These are phyloP conservation scores for Cyberlindnera xylosilytica DNA, from an alignment of 805 yeast species.

Conservation along the genomic window DNA sequence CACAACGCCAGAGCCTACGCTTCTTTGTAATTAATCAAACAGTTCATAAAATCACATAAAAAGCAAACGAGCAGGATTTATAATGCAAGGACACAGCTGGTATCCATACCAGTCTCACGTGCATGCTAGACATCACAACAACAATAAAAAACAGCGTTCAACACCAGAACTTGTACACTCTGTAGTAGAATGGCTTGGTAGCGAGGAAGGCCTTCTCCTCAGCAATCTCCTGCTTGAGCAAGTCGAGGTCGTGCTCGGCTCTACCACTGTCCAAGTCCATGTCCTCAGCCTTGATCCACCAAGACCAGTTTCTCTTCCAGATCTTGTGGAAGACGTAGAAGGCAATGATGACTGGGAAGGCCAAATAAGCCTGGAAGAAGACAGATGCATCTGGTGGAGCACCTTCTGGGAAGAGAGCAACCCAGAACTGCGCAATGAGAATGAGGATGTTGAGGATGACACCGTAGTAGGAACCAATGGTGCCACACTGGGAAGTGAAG, in stretches of 20 bases:
- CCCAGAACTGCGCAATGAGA: slow-evolving; percentile 77
- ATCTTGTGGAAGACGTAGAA: slow-evolving; percentile 40
- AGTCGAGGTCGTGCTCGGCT: slow-evolving; percentile 55
- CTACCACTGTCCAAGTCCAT: slow-evolving; percentile 65
- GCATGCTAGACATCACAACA: neutral
- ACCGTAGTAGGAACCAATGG: slow-evolving; percentile 65
- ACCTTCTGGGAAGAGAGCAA: slow-evolving; percentile 46
- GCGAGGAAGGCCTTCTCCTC: slow-evolving; percentile 53
- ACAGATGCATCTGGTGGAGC: slow-evolving; percentile 26
- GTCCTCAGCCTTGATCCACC: slow-evolving; percentile 41
- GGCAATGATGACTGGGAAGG: slow-evolving; percentile 37
- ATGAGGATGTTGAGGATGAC: slow-evolving; percentile 54
- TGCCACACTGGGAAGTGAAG: slow-evolving; percentile 68
- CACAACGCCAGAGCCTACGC: too few relatives aligned
- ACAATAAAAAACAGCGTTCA: slow-evolving; percentile 21
- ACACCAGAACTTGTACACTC: slow-evolving; percentile 55
- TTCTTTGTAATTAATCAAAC: too few relatives aligned
- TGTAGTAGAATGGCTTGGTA: slow-evolving; percentile 42
- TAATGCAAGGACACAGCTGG: neutral
- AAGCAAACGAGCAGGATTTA: neutral
- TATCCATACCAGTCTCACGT: too few relatives aligned
- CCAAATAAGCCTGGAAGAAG: slow-evolving; percentile 40
- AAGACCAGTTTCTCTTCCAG: slow-evolving; percentile 39
- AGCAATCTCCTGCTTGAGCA: slow-evolving; percentile 50
- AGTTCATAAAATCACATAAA: neutral